Percentiles rank a stretch among this genome's conserved stretches.
These are phyloP conservation scores for Ephemerocybe angulata DNA, from an alignment of 768 basidiomycete genomes.

Conservation along the genomic window DNA sequence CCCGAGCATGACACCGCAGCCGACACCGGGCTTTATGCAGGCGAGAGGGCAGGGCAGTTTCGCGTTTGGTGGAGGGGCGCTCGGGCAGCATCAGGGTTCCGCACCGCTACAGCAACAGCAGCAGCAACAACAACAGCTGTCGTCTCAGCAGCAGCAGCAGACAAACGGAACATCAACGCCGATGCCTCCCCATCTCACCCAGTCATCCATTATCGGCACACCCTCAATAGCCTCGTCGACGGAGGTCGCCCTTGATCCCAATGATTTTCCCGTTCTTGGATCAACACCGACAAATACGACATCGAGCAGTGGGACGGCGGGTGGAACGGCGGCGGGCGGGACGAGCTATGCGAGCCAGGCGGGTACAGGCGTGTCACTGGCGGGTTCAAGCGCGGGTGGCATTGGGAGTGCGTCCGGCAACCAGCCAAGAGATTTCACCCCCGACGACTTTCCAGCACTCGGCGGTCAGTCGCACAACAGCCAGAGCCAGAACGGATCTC, in stretches of 20 bases:
- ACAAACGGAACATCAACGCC: conserved; percentile 49
- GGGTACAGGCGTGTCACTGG: conserved; percentile 56
- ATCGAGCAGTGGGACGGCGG: conserved; percentile 35
- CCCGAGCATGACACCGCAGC: conserved; percentile 54
- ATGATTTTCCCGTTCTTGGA: conserved; percentile 86
- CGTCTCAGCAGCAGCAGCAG: conserved; percentile 47
- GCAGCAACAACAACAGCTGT: conserved; percentile 34
- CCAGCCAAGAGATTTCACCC: conserved; percentile 69
- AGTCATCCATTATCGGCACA: conserved; percentile 49
- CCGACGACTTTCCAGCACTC: conserved; percentile 86
- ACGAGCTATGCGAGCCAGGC: conserved; percentile 85
- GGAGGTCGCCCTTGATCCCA: conserved; percentile 79
- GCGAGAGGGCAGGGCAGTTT: conserved; percentile 61
- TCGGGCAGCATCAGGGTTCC: conserved; percentile 48
- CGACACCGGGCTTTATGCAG: conserved; percentile 60
- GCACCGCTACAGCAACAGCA: conserved; percentile 41
- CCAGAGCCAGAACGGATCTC: conserved; percentile 31
- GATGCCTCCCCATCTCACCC: conserved; percentile 54
- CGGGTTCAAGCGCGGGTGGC: conserved; percentile 32
- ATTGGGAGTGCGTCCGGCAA: conserved; percentile 33
- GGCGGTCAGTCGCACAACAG: conserved; percentile 55
- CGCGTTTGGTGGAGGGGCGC: conserved; percentile 54
- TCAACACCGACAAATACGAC: conserved; percentile 49
- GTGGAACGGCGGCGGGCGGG: conserved; percentile 32
- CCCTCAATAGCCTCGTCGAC: conserved; percentile 63